Evolutionary conservation across 139 green algal species (phyloP).

Genomic region (Micractinium sp.): DNA sequence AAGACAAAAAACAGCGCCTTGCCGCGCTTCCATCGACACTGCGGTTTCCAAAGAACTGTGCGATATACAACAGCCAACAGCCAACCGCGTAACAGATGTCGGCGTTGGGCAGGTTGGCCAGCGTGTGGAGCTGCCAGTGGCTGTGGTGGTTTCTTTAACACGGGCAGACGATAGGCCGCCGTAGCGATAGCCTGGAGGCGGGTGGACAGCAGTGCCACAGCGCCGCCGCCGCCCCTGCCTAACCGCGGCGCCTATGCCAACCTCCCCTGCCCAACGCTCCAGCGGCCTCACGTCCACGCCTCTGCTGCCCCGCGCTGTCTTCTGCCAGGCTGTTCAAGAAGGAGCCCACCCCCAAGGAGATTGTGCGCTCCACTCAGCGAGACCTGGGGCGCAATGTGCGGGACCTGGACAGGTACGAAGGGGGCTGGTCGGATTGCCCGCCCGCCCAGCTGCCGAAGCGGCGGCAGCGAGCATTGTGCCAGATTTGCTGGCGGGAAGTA

Average conservation of each 20-base stretch:
- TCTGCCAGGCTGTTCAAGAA: slow-evolving; percentile 32
- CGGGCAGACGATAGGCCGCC: no score
- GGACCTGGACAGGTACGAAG: slow-evolving; percentile 19
- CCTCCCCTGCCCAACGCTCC: not conserved
- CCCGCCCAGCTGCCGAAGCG: no score
- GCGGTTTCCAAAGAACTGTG: no score
- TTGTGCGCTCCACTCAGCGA: slow-evolving; percentile 2
- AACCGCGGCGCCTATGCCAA: no score
- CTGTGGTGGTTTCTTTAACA: no score
- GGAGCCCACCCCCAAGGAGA: slow-evolving; percentile 9
- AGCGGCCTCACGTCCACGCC: not conserved
- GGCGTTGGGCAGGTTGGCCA: not conserved
- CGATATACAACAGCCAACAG: no score
- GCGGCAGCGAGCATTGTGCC: no score
- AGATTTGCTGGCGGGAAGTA: not conserved
- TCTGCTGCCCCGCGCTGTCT: not conserved
- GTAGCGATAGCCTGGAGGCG: no score
- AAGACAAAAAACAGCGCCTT: not conserved
- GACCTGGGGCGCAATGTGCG: slow-evolving; percentile 27
- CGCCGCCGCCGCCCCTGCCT: not conserved
- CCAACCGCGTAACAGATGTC: not conserved
- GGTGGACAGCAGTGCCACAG: no score
- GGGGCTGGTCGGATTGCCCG: no score
- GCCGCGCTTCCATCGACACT: no score
- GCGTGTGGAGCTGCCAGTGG: no score